A percentile compares a stretch with the other conserved stretches of the same genome.
These are phyloP conservation scores for Hanseniaspora gamundiae DNA, from an alignment of 1,139 yeast species.

Conservation along the genomic window DNA sequence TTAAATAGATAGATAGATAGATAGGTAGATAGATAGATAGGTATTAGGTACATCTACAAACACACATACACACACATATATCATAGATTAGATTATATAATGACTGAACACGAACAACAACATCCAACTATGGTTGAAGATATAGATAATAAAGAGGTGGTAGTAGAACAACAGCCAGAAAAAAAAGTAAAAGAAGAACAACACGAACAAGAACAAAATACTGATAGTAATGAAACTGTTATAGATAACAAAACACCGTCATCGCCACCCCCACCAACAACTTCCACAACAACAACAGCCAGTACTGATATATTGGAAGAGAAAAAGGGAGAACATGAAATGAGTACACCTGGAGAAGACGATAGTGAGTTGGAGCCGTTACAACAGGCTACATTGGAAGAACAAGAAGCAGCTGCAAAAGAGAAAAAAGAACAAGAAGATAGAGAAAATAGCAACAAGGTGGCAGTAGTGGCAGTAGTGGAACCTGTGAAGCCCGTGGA, in stretches of 20 bases:
- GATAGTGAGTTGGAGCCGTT: conserved; percentile 1
- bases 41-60: too few species aligned
- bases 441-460: background rate
- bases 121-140: background rate
- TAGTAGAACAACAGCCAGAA: too few species aligned
- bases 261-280: too few species aligned
- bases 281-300: too few species aligned
- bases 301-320: too few species aligned
- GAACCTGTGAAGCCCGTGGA: too few species aligned
- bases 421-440: conserved; percentile 6
- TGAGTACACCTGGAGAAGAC: background rate
- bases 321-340: conserved; percentile 1
- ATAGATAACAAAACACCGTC: too few species aligned
- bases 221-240: background rate
- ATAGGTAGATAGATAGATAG: too few species aligned
- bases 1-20: too few species aligned
- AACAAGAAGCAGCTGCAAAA: background rate
- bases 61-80: too few species aligned
- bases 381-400: conserved; percentile 1
- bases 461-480: too few species aligned
- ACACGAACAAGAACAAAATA: background rate
- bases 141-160: background rate
- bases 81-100: background rate
- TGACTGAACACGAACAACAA: background rate
- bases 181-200: background rate